phyloP scores from a whole-genome alignment of 1,284 basidiomycete species.

The Jaminaea rosea region DNA sequence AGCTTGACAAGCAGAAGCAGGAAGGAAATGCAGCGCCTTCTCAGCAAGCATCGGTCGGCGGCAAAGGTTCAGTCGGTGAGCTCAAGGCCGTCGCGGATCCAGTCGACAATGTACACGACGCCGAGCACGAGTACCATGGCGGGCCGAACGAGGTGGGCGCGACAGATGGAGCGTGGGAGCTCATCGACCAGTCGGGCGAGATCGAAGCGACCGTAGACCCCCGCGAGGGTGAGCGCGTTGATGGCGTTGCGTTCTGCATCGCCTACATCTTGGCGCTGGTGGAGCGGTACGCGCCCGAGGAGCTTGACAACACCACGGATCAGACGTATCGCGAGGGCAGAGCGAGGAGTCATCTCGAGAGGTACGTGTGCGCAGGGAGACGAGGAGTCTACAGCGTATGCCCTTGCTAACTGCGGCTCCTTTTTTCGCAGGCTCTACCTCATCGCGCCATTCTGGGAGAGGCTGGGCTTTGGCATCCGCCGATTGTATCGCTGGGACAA shows the following conservation, averaged over 20 bases:
- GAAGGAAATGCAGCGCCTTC: no score
- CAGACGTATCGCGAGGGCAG: conserved; percentile 40
- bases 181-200: conserved; percentile 16
- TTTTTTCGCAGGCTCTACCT: no score
- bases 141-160: not conserved
- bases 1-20: conserved; percentile 3
- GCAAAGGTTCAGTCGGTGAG: conserved; percentile 1
- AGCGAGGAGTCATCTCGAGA: conserved; percentile 40
- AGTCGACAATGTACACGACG: conserved; percentile 9
- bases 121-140: conserved; percentile 8
- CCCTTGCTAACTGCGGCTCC: no score
- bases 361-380: no score
- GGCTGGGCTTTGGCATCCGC: conserved; percentile 20
- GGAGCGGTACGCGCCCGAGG: conserved; percentile 41
- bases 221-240: conserved; percentile 28
- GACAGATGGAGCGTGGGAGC: conserved; percentile 20
- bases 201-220: not conserved
- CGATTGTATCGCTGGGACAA: conserved; percentile 24
- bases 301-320: conserved; percentile 39
- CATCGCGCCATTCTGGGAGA: conserved; percentile 46
- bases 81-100: conserved; percentile 10
- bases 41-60: no score
- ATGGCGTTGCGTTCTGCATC: conserved; percentile 42
- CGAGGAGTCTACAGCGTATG: no score
- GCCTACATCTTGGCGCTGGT: conserved; percentile 44